A percentile compares a stretch with the other conserved stretches of the same genome.
These are phyloP conservation scores for Neurospora tetraspora DNA, from an alignment of 495 filamentous ascomycete species.

Conservation along the genomic window DNA sequence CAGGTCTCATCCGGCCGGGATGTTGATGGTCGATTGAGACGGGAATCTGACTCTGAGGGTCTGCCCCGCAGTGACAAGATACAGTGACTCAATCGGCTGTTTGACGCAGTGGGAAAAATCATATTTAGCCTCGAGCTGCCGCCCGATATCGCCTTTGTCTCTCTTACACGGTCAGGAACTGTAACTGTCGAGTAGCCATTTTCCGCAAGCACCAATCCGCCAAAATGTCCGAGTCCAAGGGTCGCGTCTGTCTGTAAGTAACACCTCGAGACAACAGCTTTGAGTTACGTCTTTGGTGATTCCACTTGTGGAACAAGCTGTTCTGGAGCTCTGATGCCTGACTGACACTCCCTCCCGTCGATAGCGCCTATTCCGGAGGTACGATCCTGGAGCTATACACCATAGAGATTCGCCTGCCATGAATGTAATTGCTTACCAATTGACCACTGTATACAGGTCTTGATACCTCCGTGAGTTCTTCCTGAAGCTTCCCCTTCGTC, in stretches of 20 bases:
- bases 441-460: constrained; percentile 33
- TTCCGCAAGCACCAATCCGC: constrained; percentile 1
- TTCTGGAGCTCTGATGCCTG: not conserved
- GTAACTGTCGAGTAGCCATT: not conserved
- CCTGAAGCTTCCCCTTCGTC: constrained; percentile 28
- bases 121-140: not conserved
- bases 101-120: not conserved
- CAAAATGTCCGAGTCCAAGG: constrained; percentile 27
- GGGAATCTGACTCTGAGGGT: not conserved
- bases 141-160: not conserved
- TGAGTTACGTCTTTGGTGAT: not conserved
- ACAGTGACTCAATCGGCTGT: not conserved
- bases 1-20: not conserved
- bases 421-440: constrained; percentile 6
- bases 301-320: not conserved
- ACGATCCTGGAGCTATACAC: constrained; percentile 3
- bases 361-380: constrained; percentile 38
- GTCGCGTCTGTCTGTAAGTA: constrained; percentile 37
- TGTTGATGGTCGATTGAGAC: not conserved
- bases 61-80: not conserved
- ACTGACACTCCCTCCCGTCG: constrained; percentile 7
- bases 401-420: not conserved
- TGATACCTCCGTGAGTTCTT: constrained; percentile 46
- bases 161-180: not conserved
- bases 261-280: not conserved